Conservation (phyloP, 129 eudicot genomes). For the Artemisia tridentata region DNA sequence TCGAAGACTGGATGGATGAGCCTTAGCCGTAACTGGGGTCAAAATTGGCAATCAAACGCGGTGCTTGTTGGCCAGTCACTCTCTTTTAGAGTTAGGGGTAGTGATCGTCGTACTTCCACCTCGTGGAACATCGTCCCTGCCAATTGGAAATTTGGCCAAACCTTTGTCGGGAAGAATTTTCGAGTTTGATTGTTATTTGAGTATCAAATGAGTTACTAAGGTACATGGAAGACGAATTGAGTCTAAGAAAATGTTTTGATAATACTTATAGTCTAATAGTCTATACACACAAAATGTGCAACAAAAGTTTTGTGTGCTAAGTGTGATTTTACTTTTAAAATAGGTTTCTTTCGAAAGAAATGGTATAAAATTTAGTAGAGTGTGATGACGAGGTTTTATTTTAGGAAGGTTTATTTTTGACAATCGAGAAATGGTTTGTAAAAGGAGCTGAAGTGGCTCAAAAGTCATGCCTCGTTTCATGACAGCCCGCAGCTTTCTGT, state of each 20-base stretch:
- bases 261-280: neutral
- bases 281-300: slow-evolving; percentile 2
- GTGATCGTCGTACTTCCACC: slow-evolving; percentile 68
- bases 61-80: slow-evolving; percentile 66
- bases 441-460: slow-evolving; percentile 44
- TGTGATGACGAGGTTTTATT: slow-evolving; percentile 10
- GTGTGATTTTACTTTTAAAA: slow-evolving; percentile 8
- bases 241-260: neutral
- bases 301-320: slow-evolving; percentile 16
- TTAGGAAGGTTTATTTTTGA: slow-evolving; percentile 24
- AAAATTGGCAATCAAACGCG: slow-evolving; percentile 67
- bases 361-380: slow-evolving; percentile 17
- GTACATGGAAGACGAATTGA: neutral
- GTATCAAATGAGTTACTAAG: neutral
- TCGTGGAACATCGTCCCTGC: slow-evolving; percentile 63
- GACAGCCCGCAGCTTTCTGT: slow-evolving; percentile 42
- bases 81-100: slow-evolving; percentile 60
- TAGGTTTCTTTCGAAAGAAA: neutral
- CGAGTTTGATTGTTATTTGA: slow-evolving; percentile 26
- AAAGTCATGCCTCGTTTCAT: slow-evolving; percentile 26
- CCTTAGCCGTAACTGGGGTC: slow-evolving; percentile 78
- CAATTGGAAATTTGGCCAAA: slow-evolving; percentile 76
- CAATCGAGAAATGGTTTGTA: slow-evolving; percentile 25
- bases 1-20: slow-evolving; percentile 62
- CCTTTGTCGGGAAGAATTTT: slow-evolving; percentile 70